Percentiles rank a stretch among this genome's conserved stretches.
Evolutionary conservation across 176 grass and related monocot species (phyloP).

Genomic region (Areca catechu): DNA sequence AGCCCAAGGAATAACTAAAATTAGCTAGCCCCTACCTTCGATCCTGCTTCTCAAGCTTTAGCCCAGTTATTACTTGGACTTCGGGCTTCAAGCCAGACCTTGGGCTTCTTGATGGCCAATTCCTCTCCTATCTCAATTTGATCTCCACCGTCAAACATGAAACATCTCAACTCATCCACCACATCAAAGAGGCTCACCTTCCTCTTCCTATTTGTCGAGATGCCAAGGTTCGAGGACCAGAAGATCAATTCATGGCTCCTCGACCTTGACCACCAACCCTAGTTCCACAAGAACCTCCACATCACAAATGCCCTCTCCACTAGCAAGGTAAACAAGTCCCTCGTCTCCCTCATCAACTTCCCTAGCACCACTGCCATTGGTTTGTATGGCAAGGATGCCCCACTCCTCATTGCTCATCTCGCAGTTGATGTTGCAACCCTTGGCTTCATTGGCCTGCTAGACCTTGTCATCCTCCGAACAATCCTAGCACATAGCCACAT

Average conservation of each 20-base stretch:
- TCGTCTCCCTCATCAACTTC: slow-evolving; percentile 70
- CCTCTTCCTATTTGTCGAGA: no score
- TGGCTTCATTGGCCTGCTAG: slow-evolving; percentile 67
- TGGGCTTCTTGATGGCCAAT: no score
- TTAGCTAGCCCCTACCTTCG: no score
- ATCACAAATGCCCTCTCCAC: slow-evolving; percentile 63
- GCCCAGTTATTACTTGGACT: no score
- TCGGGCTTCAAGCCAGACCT: no score
- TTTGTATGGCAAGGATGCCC: slow-evolving; percentile 64
- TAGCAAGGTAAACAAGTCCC: slow-evolving; percentile 77
- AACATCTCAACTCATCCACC: no score
- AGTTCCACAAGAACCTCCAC: slow-evolving; percentile 70
- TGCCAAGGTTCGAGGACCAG: no score
- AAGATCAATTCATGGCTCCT: slow-evolving; percentile 68
- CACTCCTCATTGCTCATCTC: slow-evolving; percentile 55
- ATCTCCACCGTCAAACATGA: no score
- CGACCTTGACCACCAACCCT: slow-evolving; percentile 37
- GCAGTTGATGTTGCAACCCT: slow-evolving; percentile 39
- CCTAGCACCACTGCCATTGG: slow-evolving; percentile 61
- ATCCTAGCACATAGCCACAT: slow-evolving; percentile 18
- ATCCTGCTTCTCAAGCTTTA: no score
- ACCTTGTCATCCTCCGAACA: slow-evolving; percentile 49
- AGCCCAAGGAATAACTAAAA: no score
- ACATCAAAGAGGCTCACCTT: no score
- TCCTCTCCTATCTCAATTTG: no score